These are phyloP conservation scores for Trichoderma asperellum DNA, from an alignment of 2,329 filamentous ascomycete genomes.

Conservation along the genomic window DNA sequence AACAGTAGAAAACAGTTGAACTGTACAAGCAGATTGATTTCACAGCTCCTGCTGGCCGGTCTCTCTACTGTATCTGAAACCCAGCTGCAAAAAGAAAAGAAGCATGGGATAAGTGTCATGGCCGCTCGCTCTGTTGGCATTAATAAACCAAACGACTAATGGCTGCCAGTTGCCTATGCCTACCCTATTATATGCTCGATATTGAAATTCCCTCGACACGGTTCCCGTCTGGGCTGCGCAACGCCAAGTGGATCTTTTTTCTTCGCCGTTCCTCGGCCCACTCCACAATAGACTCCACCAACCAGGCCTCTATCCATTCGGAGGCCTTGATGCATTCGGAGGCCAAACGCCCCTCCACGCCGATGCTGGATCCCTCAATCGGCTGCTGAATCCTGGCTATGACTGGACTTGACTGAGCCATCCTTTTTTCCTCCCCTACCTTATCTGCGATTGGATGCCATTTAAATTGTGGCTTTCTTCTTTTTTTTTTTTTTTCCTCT, in stretches of 20 bases:
- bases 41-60: not conserved
- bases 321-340: not conserved
- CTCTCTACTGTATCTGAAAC: not conserved
- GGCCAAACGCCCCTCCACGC: constrained; percentile 14
- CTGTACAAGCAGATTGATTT: not conserved
- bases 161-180: no score
- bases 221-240: not conserved
- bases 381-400: not conserved
- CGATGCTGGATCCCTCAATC: not conserved
- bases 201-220: not conserved
- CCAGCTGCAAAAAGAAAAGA: not conserved
- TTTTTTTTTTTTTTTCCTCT: constrained; percentile 5
- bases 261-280: constrained; percentile 15
- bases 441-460: constrained; percentile 2
- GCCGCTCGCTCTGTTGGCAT: not conserved
- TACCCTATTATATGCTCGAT: not conserved
- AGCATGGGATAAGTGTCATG: not conserved
- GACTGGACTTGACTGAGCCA: constrained; percentile 12
- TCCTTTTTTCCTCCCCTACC: not conserved
- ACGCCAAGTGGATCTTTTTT: not conserved
- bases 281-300: constrained; percentile 13
- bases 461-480: constrained; percentile 14
- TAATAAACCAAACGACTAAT: not conserved
- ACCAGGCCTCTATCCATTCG: constrained; percentile 3
- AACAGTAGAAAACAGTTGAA: not conserved